phyloP scores from a whole-genome alignment of 495 filamentous ascomycete genomes.

The Aspergillus saccharolyticus region DNA sequence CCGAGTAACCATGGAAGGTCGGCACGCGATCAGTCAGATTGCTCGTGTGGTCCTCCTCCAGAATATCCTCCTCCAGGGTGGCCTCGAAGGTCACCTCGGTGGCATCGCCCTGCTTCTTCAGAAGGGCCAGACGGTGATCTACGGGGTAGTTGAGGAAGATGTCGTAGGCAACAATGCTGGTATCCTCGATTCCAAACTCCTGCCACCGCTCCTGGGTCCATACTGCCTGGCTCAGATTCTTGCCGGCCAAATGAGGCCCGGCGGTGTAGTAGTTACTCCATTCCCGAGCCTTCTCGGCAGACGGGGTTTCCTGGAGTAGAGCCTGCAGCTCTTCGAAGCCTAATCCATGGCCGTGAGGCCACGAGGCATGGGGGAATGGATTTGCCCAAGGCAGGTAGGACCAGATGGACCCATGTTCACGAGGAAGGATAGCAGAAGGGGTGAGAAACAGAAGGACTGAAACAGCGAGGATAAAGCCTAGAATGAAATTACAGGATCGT shows the following conservation, averaged over 20 bases:
- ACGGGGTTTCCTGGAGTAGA: conserved; percentile 68
- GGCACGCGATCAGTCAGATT: conserved; percentile 70
- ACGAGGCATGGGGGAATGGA: conserved; percentile 33
- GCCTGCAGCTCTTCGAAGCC: conserved; percentile 62
- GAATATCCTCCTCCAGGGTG: conserved; percentile 73
- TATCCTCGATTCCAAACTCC: conserved; percentile 71
- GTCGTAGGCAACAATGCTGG: conserved; percentile 74
- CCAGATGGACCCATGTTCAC: conserved; percentile 36
- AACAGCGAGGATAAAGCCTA: conserved; percentile 52
- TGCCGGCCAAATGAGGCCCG: conserved; percentile 82
- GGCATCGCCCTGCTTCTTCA: conserved; percentile 46
- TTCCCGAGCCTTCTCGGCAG: conserved; percentile 60
- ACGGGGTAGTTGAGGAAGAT: conserved; percentile 87
- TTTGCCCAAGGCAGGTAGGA: conserved; percentile 40
- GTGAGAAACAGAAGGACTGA: conserved; percentile 58
- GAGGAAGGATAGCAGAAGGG: conserved; percentile 34
- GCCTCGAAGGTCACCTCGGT: conserved; percentile 68
- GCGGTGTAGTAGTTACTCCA: conserved; percentile 91
- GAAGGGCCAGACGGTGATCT: conserved; percentile 70
- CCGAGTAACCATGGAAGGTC: conserved; percentile 94
- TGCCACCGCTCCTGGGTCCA: conserved; percentile 87
- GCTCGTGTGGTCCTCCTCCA: conserved; percentile 80
- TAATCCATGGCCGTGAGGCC: conserved; percentile 48
- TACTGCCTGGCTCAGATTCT: conserved; percentile 77
- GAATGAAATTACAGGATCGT: conserved; percentile 64